A percentile compares a stretch with the other conserved stretches of the same genome.
Evolutionary conservation across 805 yeast species (phyloP).

Genomic region (Kregervanrija delftensis): DNA sequence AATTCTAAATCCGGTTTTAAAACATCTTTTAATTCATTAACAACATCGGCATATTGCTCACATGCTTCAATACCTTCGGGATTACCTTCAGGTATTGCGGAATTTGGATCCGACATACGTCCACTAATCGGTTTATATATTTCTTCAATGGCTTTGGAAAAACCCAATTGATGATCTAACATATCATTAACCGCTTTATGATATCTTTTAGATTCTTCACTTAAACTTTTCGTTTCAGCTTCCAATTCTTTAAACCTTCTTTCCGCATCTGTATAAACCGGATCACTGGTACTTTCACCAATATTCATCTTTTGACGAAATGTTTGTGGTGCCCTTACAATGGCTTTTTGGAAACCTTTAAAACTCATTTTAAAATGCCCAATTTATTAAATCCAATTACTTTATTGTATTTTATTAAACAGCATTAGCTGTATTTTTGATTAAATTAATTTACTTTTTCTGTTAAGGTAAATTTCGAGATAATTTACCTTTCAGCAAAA

Average conservation of each 20-base stretch:
- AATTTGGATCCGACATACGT: constrained; percentile 80
- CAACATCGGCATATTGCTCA: constrained; percentile 84
- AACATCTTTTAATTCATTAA: constrained; percentile 75
- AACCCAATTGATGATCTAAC: constrained; percentile 89
- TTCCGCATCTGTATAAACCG: constrained; percentile 93
- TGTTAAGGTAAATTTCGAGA: too few relatives aligned
- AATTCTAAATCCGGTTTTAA: constrained; percentile 89
- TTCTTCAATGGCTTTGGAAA: constrained; percentile 92
- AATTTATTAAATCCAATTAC: too few relatives aligned
- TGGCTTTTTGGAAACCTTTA: constrained; percentile 77
- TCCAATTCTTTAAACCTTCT: constrained; percentile 92
- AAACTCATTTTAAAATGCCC: constrained; percentile 54
- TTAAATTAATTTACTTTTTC: too few relatives aligned
- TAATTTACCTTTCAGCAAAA: too few relatives aligned
- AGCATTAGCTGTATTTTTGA: too few relatives aligned
- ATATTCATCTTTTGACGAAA: constrained; percentile 87
- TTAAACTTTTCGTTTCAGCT: constrained; percentile 77
- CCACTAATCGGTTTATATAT: constrained; percentile 96
- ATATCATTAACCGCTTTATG: constrained; percentile 88
- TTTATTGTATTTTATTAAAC: too few relatives aligned
- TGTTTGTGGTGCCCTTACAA: constrained; percentile 84
- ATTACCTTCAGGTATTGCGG: constrained; percentile 83
- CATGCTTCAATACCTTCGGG: constrained; percentile 96
- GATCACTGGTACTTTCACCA: constrained; percentile 72
- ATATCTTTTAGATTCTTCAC: constrained; percentile 86